Evolutionary conservation across 2,329 filamentous ascomycete genomes (phyloP), one percentile per base, ranked within the genome.

Genomic region (Aspergillus hiratsukae): DNA sequence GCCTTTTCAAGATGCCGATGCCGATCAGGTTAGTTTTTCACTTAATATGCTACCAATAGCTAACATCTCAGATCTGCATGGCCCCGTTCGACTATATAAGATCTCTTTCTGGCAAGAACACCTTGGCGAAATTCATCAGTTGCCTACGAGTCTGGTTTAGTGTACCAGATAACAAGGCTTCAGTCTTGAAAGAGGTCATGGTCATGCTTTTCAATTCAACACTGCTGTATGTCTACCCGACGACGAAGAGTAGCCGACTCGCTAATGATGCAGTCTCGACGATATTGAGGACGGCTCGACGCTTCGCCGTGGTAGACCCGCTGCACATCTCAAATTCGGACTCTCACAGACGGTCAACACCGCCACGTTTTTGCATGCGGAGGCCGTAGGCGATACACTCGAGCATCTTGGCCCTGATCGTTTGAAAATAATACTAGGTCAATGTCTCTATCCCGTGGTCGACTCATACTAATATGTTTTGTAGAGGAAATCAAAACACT

Each of bases 401-500:
- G 3, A 37, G 31, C 31, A 17, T 37, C 31, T 37, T 37, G 31
- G 31, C 1, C 31, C 31, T 7, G 14, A 37, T 37, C 17, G 31
- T 17, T 37, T n/a, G 14, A 35, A 35, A 17, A 3, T 35, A 6
- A 2, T 35, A 6, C 11, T 35, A 17, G 31, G 31, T 35, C 1
- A 17, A 6, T 6, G 4, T 14, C 4, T 35, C 4, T 7, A 6
- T 35, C 0, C 2, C 31, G 4, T 17, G 11, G 4, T 6, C 11
- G 31, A 17, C 4, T 35, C 11, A 1, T 17, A 6, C 31, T 35
- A 35, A 35, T 35, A 1, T 14, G 4, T 6, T 31, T 29, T 25
- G 4, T 21, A 56, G 57, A 59, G 4, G 59, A 58, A 10, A 23
- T 61, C 10, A 31, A 58, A 63, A 35, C 54, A 57, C 21, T 64